Conservation (phyloP, 176 grass and related monocot genomes). For the Aegilops longissima region DNA sequence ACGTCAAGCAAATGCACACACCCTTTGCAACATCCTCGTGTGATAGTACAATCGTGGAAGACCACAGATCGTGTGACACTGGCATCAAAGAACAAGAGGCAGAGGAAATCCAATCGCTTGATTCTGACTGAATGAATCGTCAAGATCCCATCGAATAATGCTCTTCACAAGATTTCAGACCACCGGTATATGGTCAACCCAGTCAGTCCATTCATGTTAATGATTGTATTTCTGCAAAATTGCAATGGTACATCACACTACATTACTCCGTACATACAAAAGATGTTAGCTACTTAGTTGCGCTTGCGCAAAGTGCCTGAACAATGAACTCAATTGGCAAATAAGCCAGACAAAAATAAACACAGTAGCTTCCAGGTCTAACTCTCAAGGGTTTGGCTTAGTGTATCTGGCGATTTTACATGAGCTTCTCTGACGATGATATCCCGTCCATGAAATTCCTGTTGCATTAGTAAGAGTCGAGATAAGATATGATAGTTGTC, state of each 20-base stretch:
- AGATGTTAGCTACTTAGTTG: slow-evolving; percentile 30
- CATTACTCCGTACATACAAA: slow-evolving; percentile 1
- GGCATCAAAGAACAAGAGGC: neutral
- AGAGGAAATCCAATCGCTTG: neutral
- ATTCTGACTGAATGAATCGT: neutral
- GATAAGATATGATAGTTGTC: neutral
- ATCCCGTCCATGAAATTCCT: slow-evolving; percentile 63
- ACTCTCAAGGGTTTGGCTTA: neutral
- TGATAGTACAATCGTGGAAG: neutral
- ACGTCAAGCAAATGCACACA: neutral
- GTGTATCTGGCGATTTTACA: slow-evolving; percentile 26
- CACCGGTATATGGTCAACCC: neutral
- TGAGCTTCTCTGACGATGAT: slow-evolving; percentile 59
- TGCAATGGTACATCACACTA: neutral
- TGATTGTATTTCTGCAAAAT: slow-evolving; percentile 5
- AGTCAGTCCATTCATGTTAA: neutral
- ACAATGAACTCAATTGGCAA: slow-evolving; percentile 3
- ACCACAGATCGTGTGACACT: neutral
- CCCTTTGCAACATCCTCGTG: neutral
- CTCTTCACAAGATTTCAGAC: neutral
- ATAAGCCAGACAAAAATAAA: slow-evolving; percentile 25
- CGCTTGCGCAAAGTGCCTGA: neutral
- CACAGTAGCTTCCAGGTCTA: neutral
- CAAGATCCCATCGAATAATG: neutral
- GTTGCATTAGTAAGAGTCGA: slow-evolving; percentile 24